Evolutionary conservation across 1,284 basidiomycete species (phyloP).

Genomic region (Papiliotrema laurentii): DNA sequence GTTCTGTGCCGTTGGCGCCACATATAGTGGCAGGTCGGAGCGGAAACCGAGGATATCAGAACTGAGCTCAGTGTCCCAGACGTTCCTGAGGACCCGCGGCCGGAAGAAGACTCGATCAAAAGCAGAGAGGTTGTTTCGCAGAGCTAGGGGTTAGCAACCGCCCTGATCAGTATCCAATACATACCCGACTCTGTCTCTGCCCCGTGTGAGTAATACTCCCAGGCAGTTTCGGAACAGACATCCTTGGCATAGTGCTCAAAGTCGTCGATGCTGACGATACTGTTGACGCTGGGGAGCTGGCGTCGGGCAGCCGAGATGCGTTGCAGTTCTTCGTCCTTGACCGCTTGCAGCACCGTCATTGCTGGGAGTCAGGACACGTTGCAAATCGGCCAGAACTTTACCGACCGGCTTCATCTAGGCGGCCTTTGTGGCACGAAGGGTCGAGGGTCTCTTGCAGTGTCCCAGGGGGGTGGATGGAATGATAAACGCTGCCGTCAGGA

Average conservation of each 20-base stretch:
- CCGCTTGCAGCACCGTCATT: no score
- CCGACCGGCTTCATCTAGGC: no score
- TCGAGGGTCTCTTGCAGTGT: conserved; percentile 29
- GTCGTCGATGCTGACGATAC: conserved; percentile 22
- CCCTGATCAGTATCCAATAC: conserved; percentile 35
- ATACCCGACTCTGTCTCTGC: conserved; percentile 70
- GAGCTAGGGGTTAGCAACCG: conserved; percentile 65
- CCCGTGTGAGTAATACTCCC: conserved; percentile 74
- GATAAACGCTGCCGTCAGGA: no score
- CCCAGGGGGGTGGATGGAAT: conserved; percentile 19
- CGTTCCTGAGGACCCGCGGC: conserved; percentile 67
- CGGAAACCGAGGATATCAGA: conserved; percentile 69
- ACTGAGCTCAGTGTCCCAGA: conserved; percentile 64
- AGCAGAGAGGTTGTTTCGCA: background rate
- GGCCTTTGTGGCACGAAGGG: no score
- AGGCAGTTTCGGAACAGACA: conserved; percentile 63
- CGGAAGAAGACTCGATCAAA: conserved; percentile 69
- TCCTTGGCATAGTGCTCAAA: conserved; percentile 53
- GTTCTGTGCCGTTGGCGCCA: conserved; percentile 60
- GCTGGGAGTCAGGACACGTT: no score
- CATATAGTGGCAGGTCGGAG: conserved; percentile 71
- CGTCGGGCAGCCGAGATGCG: no score
- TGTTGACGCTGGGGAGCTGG: background rate
- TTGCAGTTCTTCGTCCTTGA: no score
- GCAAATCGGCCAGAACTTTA: no score